Evolutionary conservation across 768 basidiomycete species (phyloP), one percentile per base, ranked within the genome.

Genomic region (Phanerodontia chrysosporium): DNA sequence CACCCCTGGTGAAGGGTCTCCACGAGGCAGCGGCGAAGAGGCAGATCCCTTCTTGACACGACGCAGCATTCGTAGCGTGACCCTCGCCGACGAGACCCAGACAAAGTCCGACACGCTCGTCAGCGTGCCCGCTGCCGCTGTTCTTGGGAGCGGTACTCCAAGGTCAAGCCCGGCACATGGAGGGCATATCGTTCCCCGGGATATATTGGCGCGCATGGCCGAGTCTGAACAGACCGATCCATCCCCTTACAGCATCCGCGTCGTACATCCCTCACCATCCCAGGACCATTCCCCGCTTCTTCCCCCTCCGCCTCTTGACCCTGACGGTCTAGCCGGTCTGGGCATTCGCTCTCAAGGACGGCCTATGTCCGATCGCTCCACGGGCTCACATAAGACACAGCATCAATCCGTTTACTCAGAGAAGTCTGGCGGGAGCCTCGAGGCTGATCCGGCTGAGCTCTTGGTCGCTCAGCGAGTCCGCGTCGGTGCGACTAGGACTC

Each of bases 1-100:
- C 13, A 60, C 60, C 0, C 70, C 77, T 12, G 87, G 84, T n/a
- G 84, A 88, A 70, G 86, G 86, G 32, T 84, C 84, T 25, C 86
- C 88, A 1, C 77, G 86, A 10, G 78, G 79, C 29, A 89, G 85
- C 51, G 88, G 88, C 6, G 87, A 87, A 66, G 88, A 89, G 68
- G 75, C 72, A 2, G 87, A 88, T 65, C 76, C 88, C 0, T 87
- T 89, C 76, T 57, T 70, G 13, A 66, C 63, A 13, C 45, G 68
- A 8, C 58, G 65, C 3, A 70, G 66, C 36, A n/a, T 65, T 5
- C 63, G 55, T 35, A 65, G 65, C 49, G 65, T 48, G 5, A 58
- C 60, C 1, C 57, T 56, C 18, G 59, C 55, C 16, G 51, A 66
- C 3, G 67, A 67, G 12, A 64, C 64, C 1, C 66, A 68, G 32